phyloP scores from a whole-genome alignment of 2,329 filamentous ascomycete species.

The Neofusicoccum sp. region DNA sequence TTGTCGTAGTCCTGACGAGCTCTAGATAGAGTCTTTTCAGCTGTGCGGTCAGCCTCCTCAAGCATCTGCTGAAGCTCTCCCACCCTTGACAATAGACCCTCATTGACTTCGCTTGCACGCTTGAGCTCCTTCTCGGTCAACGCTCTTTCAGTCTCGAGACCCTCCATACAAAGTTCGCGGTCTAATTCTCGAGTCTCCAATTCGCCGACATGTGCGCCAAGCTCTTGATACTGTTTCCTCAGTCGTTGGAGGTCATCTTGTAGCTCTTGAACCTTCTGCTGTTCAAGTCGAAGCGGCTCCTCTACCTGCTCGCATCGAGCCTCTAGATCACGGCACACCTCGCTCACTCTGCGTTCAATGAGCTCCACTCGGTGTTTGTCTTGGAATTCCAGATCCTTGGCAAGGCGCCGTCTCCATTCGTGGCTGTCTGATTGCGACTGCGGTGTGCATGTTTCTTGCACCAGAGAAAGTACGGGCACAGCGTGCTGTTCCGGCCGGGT shows the following conservation, averaged over 20 bases:
- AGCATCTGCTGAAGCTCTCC: constrained; percentile 37
- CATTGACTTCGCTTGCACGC: constrained; percentile 36
- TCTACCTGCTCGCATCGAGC: constrained; percentile 55
- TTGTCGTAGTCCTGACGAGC: constrained; percentile 26
- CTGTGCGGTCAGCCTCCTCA: constrained; percentile 34
- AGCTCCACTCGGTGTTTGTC: constrained; percentile 44
- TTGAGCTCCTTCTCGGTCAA: constrained; percentile 38
- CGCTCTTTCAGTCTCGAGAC: constrained; percentile 42
- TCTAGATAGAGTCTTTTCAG: constrained; percentile 28
- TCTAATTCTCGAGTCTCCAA: constrained; percentile 39
- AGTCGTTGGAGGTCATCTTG: constrained; percentile 33
- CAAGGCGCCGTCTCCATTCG: constrained; percentile 52
- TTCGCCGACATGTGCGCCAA: constrained; percentile 30
- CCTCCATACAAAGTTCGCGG: constrained; percentile 35
- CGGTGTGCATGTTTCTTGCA: constrained; percentile 42
- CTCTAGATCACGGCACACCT: constrained; percentile 58
- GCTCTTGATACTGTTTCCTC: constrained; percentile 36
- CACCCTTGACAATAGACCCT: constrained; percentile 36
- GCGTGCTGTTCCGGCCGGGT: background rate
- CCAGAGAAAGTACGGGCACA: constrained; percentile 25
- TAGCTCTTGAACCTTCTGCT: constrained; percentile 34
- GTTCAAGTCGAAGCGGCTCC: constrained; percentile 50
- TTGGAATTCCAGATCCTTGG: constrained; percentile 41
- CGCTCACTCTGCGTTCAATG: constrained; percentile 50
- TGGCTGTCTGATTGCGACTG: constrained; percentile 30